Evolutionary conservation across 1,139 yeast species (phyloP).

Genomic region (Blastobotrys petasosporus): DNA sequence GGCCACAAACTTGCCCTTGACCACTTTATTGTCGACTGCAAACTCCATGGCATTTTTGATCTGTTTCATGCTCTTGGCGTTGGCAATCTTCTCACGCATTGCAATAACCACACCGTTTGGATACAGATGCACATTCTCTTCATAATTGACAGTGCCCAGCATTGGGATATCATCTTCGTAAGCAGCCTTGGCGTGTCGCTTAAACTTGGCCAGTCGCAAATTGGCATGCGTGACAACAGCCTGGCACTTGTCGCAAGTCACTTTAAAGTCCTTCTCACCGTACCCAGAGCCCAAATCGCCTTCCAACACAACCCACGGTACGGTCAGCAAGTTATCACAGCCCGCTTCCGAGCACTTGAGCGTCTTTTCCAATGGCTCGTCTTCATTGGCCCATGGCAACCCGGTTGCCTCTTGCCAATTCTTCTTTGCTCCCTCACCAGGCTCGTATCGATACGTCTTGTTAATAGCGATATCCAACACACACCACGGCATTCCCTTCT

Average conservation of each 20-base stretch:
- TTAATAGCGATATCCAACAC: constrained; percentile 27
- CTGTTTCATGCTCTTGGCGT: constrained; percentile 2
- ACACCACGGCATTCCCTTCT: constrained; percentile 32
- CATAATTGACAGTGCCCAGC: constrained; percentile 13
- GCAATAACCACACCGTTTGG: constrained; percentile 1
- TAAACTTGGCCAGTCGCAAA: constrained; percentile 13
- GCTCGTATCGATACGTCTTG: constrained; percentile 27
- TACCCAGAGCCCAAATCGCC: constrained; percentile 4
- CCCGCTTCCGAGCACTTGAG: constrained; percentile 7
- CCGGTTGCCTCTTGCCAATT: constrained; percentile 11
- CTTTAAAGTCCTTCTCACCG: constrained; percentile 7
- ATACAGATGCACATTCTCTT: neutral
- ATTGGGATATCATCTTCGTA: constrained; percentile 10
- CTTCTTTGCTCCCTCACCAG: constrained; percentile 15
- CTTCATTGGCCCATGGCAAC: constrained; percentile 14
- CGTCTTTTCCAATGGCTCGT: constrained; percentile 11
- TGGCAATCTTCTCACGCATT: neutral
- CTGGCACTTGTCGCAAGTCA: constrained; percentile 6
- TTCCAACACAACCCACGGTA: constrained; percentile 1
- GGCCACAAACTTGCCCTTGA: constrained; percentile 1
- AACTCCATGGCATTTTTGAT: constrained; percentile 1
- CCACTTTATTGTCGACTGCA: constrained; percentile 2
- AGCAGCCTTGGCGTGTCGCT: constrained; percentile 6
- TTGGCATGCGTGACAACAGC: constrained; percentile 5
- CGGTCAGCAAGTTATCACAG: neutral